These are phyloP conservation scores for Poronia punctata DNA, from an alignment of 495 filamentous ascomycete genomes.

Conservation along the genomic window DNA sequence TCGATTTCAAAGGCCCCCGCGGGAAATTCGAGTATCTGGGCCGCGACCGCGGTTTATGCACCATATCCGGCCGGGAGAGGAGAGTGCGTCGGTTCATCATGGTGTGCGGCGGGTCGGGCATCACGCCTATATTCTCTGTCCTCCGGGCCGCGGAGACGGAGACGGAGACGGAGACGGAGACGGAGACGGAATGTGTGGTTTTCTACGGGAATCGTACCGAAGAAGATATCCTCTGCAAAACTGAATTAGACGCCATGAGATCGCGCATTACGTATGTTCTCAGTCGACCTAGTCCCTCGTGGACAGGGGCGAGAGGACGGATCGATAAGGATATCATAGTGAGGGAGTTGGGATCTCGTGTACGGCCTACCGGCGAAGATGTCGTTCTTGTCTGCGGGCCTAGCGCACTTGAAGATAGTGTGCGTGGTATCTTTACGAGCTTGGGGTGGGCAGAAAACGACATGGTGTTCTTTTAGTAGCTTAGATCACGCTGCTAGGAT, in stretches of 20 bases:
- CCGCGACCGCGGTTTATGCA: constrained; percentile 54
- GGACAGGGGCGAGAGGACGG: constrained; percentile 66
- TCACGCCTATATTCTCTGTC: constrained; percentile 90
- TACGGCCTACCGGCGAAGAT: constrained; percentile 34
- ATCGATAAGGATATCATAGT: constrained; percentile 57
- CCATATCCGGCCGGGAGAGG: constrained; percentile 52
- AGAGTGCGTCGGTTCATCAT: constrained; percentile 67
- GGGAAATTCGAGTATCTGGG: constrained; percentile 82
- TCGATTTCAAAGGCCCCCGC: constrained; percentile 88
- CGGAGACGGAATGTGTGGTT: constrained; percentile 58
- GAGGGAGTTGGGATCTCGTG: constrained; percentile 45
- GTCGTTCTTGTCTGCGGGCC: constrained; percentile 85
- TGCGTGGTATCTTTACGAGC: constrained; percentile 51
- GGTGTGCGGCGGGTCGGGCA: constrained; percentile 84
- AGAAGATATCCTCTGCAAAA: constrained; percentile 76
- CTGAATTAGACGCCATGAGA: constrained; percentile 64
- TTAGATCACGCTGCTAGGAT: too few relatives aligned
- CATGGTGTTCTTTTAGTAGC: constrained; percentile 83
- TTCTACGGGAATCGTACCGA: constrained; percentile 74
- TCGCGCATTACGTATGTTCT: constrained; percentile 69
- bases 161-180: constrained; percentile 28
- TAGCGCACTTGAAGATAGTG: constrained; percentile 64
- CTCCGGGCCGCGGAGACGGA: constrained; percentile 65
- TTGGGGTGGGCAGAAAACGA: constrained; percentile 76
- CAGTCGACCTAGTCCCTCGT: constrained; percentile 53